A percentile compares a stretch with the other conserved stretches of the same genome.
These are phyloP conservation scores for Cystobasidium onofrii DNA, from an alignment of 768 basidiomycete genomes.

Conservation along the genomic window DNA sequence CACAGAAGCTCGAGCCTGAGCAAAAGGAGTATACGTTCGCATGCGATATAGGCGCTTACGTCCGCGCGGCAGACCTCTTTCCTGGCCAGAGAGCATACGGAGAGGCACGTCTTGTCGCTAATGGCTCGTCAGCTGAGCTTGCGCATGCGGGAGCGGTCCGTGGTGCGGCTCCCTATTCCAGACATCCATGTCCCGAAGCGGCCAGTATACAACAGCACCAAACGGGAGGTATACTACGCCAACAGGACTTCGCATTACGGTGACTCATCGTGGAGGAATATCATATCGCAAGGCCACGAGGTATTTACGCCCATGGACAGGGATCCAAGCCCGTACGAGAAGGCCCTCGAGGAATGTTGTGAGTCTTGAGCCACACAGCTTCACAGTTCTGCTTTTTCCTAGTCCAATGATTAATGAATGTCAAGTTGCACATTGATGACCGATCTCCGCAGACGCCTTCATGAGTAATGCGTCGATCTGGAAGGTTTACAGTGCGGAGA, in stretches of 20 bases:
- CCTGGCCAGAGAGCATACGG: slow-evolving; percentile 3
- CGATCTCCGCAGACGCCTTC: background rate
- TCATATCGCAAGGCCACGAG: slow-evolving; percentile 7
- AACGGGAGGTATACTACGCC: background rate
- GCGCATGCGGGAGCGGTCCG: slow-evolving; percentile 15
- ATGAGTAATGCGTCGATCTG: background rate
- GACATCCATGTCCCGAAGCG: background rate
- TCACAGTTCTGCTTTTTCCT: no score
- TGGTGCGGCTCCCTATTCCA: background rate
- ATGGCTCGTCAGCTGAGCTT: slow-evolving; percentile 18
- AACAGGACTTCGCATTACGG: background rate
- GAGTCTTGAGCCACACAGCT: no score
- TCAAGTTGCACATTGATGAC: no score
- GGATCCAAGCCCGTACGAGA: no score
- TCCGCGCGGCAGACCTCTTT: background rate
- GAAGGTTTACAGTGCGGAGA: slow-evolving; percentile 13
- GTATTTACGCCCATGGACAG: no score
- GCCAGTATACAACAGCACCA: background rate
- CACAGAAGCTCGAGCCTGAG: no score
- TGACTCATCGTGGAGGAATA: background rate
- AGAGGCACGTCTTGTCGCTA: slow-evolving; percentile 5
- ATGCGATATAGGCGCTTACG: slow-evolving; percentile 8
- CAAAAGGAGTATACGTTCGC: background rate
- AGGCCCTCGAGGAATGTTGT: no score
- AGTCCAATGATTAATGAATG: no score